Evolutionary conservation across 192 early-diverging fungal species (phyloP).

Genomic region (Podila verticillata): DNA sequence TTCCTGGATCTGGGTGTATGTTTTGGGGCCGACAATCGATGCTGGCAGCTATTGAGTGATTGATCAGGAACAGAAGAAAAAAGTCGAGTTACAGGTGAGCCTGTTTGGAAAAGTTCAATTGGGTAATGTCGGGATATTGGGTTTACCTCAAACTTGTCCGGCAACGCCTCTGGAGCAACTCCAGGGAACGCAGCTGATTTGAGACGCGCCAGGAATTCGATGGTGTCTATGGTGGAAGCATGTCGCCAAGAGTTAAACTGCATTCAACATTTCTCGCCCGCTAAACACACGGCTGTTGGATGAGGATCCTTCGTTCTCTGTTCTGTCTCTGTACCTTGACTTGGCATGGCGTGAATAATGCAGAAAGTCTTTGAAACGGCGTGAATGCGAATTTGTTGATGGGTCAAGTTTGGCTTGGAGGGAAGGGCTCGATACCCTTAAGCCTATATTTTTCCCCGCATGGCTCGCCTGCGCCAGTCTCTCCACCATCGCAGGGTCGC

Average conservation of each 20-base stretch:
- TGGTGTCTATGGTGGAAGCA: constrained; percentile 13
- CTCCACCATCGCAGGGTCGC: no score
- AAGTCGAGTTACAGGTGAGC: not conserved
- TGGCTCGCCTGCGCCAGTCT: not conserved
- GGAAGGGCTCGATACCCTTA: not conserved
- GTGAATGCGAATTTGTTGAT: no score
- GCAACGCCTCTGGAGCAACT: constrained; percentile 7
- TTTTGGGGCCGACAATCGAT: constrained; percentile 37
- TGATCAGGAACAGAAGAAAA: not conserved
- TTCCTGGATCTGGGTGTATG: constrained; percentile 52
- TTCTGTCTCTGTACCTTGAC: constrained; percentile 22
- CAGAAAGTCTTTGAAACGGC: not conserved
- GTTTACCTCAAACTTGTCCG: constrained; percentile 22
- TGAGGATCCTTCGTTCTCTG: not conserved
- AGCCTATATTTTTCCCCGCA: not conserved
- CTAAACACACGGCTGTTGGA: not conserved
- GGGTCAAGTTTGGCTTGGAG: no score
- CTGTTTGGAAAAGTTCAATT: not conserved
- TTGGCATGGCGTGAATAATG: constrained; percentile 13
- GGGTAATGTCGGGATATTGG: not conserved
- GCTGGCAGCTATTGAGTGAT: constrained; percentile 20
- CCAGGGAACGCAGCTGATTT: constrained; percentile 43
- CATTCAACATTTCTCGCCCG: not conserved
- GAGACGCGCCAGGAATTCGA: constrained; percentile 46
- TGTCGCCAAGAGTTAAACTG: not conserved